Evolutionary conservation across 2,329 filamentous ascomycete genomes (phyloP), one percentile per base, ranked within the genome.

Genomic region (Moelleriella libera): DNA sequence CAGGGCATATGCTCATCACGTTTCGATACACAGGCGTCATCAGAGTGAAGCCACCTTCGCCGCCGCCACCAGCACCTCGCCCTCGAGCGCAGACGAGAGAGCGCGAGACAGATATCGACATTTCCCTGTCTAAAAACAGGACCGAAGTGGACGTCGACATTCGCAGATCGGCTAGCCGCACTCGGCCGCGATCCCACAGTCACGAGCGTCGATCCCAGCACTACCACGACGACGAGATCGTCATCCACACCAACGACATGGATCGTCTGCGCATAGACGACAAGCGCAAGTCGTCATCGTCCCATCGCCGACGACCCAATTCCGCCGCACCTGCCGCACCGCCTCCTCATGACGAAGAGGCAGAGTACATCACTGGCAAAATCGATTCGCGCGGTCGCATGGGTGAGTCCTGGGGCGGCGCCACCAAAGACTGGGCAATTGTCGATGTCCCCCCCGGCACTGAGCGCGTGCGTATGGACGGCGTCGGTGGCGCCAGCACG

Each of bases 361-460:
- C 76, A 34, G 71, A 78, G 41, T 82, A 85, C 50, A 72, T 80
- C 51, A 74, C 72, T 30, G 59, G 63, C 50, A 70, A 68, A 54
- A 74, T 80, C 51, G 72, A 78, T 53, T 64, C 69, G 11, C 78
- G 84, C 31, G 80, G 78, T 21, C 78, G 77, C 51, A 75, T 82
- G 57, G 84, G 83, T 46, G 86, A 90, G 63, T 85, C 83, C 28
- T 80, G 75, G 61, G 77, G 84, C 55, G 85, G 85, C 46, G 80
- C 78, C 14, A 88, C 83, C 37, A 80, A 78, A 53, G 83, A 80
- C 57, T 94, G 88, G 86, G 75, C 78, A 47, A 84, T 94, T 52
- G 75, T 94, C 39, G 87, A 94, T 63, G 82, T 94, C 40, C 87
- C 86, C 1, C 85, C 87, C 0, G 87, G 87, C 49, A 90, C 86